Evolutionary conservation across 2,329 filamentous ascomycete genomes (phyloP).

Genomic region (Fusarium solani-melongenae): DNA sequence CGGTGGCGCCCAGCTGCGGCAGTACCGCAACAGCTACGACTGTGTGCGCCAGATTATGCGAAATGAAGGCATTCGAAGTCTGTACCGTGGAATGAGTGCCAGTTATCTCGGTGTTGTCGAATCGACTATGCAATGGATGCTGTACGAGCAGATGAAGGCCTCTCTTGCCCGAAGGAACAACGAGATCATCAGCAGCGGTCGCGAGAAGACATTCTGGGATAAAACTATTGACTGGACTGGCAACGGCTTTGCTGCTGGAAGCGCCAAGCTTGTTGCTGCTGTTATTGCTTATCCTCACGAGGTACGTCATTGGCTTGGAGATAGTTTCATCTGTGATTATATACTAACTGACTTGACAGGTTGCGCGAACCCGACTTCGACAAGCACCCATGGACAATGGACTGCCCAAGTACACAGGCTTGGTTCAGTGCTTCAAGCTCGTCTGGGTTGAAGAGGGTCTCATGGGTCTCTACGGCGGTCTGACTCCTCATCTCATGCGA

Average conservation of each 20-base stretch:
- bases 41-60: conserved; percentile 85
- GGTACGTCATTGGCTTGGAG: conserved; percentile 58
- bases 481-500: conserved; percentile 90
- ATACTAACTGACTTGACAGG: conserved; percentile 55
- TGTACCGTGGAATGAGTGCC: conserved; percentile 92
- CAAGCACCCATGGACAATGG: conserved; percentile 82
- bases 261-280: conserved; percentile 87
- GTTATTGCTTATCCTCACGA: conserved; percentile 93
- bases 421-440: conserved; percentile 87
- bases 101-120: conserved; percentile 93
- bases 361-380: conserved; percentile 84
- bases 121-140: conserved; percentile 90
- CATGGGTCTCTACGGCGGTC: conserved; percentile 85
- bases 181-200: conserved; percentile 66
- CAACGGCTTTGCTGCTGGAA: conserved; percentile 81
- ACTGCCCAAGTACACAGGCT: conserved; percentile 84
- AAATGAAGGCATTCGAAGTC: conserved; percentile 81
- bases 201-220: conserved; percentile 77
- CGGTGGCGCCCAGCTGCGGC: conserved; percentile 65
- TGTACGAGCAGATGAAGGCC: conserved; percentile 93
- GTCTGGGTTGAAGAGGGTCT: conserved; percentile 92
- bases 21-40: conserved; percentile 89
- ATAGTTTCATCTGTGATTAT: background rate
- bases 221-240: conserved; percentile 81
- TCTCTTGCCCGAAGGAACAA: conserved; percentile 74